phyloP scores from a whole-genome alignment of 768 basidiomycete genomes.

The Podaxis mareebaensis region DNA sequence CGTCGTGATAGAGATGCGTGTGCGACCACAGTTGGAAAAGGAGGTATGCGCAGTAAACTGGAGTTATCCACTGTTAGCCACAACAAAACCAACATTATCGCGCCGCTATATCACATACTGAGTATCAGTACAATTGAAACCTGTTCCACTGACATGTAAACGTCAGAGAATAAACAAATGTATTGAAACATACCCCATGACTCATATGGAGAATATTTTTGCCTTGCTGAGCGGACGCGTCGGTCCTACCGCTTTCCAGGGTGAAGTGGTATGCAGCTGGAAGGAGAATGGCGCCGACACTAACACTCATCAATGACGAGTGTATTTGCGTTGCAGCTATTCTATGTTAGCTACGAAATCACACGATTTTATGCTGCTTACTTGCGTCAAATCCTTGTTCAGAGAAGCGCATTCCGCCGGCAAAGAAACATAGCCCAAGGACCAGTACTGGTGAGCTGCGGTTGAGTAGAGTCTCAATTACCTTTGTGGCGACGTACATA shows the following conservation, averaged over 20 bases:
- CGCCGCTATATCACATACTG: slow-evolving; percentile 44
- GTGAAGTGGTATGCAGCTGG: slow-evolving; percentile 78
- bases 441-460: slow-evolving; percentile 60
- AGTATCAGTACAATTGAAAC: slow-evolving; percentile 78
- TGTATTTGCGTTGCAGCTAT: slow-evolving; percentile 73
- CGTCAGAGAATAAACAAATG: background rate
- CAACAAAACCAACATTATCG: background rate
- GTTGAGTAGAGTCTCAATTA: slow-evolving; percentile 3
- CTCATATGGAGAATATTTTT: slow-evolving; percentile 67
- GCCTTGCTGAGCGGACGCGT: slow-evolving; percentile 35
- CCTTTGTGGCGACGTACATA: slow-evolving; percentile 39
- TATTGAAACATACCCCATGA: slow-evolving; percentile 58
- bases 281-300: slow-evolving; percentile 76
- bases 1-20: slow-evolving; percentile 62
- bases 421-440: slow-evolving; percentile 84
- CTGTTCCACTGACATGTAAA: slow-evolving; percentile 30
- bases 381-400: slow-evolving; percentile 79
- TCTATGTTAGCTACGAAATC: background rate
- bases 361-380: slow-evolving; percentile 31
- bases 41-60: slow-evolving; percentile 72
- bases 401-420: slow-evolving; percentile 73
- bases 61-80: background rate
- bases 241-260: slow-evolving; percentile 34
- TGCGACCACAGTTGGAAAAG: slow-evolving; percentile 83
- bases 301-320: slow-evolving; percentile 71